Conservation (phyloP, 108 stramenopile species). For the Cyclostephanos tholiformis region DNA sequence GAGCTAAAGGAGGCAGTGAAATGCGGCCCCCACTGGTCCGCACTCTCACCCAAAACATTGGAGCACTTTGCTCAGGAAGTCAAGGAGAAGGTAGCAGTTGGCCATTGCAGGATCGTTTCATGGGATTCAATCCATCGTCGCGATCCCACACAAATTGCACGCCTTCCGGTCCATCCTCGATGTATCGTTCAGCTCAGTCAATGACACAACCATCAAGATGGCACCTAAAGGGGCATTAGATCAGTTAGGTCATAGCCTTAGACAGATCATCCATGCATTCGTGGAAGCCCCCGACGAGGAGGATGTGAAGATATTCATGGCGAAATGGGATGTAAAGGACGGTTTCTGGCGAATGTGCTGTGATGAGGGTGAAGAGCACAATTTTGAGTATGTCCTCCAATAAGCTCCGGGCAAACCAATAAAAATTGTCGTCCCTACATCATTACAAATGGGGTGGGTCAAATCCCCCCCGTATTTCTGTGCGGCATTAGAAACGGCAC, state of each 20-base stretch:
- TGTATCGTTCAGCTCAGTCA: slow-evolving; percentile 16
- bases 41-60: no score
- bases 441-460: no score
- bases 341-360: slow-evolving; percentile 22
- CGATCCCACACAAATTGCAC: slow-evolving; percentile 22
- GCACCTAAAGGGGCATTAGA: slow-evolving; percentile 16
- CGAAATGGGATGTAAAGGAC: slow-evolving; percentile 34
- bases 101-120: no score
- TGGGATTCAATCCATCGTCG: slow-evolving; percentile 18
- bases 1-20: no score
- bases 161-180: slow-evolving; percentile 14
- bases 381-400: slow-evolving; percentile 40
- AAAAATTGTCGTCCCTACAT: no score
- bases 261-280: slow-evolving; percentile 19
- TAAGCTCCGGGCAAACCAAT: slow-evolving; percentile 45
- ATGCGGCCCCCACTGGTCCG: no score
- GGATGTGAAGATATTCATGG: slow-evolving; percentile 11
- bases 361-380: slow-evolving; percentile 22
- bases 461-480: no score
- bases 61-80: no score
- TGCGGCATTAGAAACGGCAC: slow-evolving; percentile 46
- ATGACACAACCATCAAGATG: slow-evolving; percentile 7
- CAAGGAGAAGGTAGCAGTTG: no score
- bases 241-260: slow-evolving; percentile 10
- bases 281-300: not conserved